Percentiles rank a stretch among this genome's conserved stretches.
phyloP scores from a whole-genome alignment of 352 stramenopile genomes.

The Pythium coloratum region DNA sequence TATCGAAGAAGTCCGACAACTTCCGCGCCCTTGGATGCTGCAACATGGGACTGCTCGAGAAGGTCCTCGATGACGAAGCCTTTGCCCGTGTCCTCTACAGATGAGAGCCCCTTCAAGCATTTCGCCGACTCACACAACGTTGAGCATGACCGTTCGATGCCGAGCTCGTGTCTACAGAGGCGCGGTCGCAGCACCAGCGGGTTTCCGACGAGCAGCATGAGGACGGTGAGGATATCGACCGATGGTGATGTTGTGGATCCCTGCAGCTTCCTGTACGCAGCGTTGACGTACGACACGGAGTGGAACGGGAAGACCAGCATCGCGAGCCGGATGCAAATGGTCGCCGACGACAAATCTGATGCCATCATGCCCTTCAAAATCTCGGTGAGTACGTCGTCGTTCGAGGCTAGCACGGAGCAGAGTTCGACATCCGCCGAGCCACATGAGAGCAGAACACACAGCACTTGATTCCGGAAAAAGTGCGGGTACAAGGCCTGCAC shows the following conservation, averaged over 20 bases:
- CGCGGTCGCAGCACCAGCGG: constrained; percentile 64
- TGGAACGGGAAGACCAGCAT: constrained; percentile 84
- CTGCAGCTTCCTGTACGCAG: constrained; percentile 18
- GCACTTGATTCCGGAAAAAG: constrained; percentile 75
- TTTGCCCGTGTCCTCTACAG: constrained; percentile 29
- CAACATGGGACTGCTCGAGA: constrained; percentile 56
- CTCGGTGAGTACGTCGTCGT: constrained; percentile 50
- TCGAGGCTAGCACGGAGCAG: constrained; percentile 59
- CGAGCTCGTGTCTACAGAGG: constrained; percentile 80
- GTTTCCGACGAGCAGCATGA: constrained; percentile 67
- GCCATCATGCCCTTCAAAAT: constrained; percentile 68
- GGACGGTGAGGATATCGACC: constrained; percentile 21
- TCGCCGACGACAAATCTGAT: constrained; percentile 60
- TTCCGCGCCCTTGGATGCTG: constrained; percentile 60
- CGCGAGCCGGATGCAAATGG: constrained; percentile 77
- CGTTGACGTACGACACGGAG: constrained; percentile 73
- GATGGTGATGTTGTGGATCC: constrained; percentile 34
- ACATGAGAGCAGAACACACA: constrained; percentile 74
- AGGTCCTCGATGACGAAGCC: constrained; percentile 31
- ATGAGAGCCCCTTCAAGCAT: constrained; percentile 57
- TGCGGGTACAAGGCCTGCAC: constrained; percentile 43
- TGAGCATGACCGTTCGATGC: constrained; percentile 68
- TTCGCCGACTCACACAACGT: constrained; percentile 59
- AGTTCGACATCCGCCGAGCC: constrained; percentile 65
- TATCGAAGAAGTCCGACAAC: constrained; percentile 68